Evolutionary conservation across 768 basidiomycete genomes (phyloP).

Genomic region (Mycena kentingensis): DNA sequence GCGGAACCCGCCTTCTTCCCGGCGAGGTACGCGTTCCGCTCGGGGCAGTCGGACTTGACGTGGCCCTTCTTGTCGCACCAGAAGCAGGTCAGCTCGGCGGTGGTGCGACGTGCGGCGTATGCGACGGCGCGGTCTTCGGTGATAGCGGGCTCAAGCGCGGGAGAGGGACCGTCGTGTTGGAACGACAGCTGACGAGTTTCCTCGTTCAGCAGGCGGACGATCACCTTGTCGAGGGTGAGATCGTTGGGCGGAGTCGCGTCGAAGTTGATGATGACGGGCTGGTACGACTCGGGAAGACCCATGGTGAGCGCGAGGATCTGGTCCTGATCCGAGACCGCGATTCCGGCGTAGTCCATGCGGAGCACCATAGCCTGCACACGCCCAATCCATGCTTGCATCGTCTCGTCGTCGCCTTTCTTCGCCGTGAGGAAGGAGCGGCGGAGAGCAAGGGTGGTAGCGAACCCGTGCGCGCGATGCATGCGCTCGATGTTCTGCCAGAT

Average conservation of each 20-base stretch:
- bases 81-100: conserved; percentile 10
- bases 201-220: conserved; percentile 5
- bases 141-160: no score
- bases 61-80: conserved; percentile 3
- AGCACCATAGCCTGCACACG: neutral
- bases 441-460: no score
- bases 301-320: conserved; percentile 6
- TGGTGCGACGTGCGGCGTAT: conserved; percentile 17
- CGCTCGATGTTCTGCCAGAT: no score
- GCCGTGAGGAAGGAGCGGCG: no score
- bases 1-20: no score
- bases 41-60: conserved; percentile 1
- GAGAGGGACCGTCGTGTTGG: conserved; percentile 4
- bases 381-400: conserved; percentile 2
- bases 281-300: conserved; percentile 10
- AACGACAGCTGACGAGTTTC: conserved; percentile 15
- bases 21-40: no score
- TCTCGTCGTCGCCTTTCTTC: no score
- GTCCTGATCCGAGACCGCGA: neutral
- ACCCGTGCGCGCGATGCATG: no score
- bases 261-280: conserved; percentile 11
- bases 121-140: no score
- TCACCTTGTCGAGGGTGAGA: neutral
- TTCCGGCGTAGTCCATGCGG: neutral
- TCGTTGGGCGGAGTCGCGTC: conserved; percentile 3